Percentiles rank a stretch among this genome's conserved stretches.
Conservation (phyloP, 2,329 filamentous ascomycete genomes). For the Orbilia brochopaga region DNA sequence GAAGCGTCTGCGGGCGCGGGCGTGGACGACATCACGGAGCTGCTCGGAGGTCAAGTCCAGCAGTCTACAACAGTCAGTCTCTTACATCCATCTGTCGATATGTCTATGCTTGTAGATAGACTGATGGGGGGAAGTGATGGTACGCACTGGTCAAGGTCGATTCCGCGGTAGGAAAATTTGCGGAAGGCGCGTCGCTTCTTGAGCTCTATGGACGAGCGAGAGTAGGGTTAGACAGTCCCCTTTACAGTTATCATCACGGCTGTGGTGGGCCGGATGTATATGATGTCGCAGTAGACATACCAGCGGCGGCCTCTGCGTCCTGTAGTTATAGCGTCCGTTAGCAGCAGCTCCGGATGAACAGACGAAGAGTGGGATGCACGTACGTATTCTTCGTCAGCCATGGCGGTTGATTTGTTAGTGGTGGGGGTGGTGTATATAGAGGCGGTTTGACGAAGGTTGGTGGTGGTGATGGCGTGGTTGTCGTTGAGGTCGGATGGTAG, state of each 20-base stretch:
- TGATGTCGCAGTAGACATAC: conserved; percentile 51
- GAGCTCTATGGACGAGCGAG: conserved; percentile 69
- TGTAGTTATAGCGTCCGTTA: conserved; percentile 44
- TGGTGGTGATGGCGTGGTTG: no score
- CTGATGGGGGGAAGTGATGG: conserved; percentile 26
- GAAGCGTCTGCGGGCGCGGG: conserved; percentile 97
- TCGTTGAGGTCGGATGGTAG: conserved; percentile 45
- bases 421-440: conserved; percentile 58
- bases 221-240: conserved; percentile 53
- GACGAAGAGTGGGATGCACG: conserved; percentile 62
- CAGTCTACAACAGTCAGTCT: conserved; percentile 68
- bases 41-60: conserved; percentile 98
- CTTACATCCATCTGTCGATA: conserved; percentile 32
- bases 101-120: conserved; percentile 23
- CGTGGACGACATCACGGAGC: conserved; percentile 99
- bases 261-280: conserved; percentile 15
- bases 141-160: conserved; percentile 98
- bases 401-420: conserved; percentile 65
- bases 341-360: conserved; percentile 62
- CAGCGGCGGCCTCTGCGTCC: conserved; percentile 55
- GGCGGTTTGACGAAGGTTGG: conserved; percentile 55
- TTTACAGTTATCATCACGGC: conserved; percentile 49
- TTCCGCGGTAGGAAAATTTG: conserved; percentile 99
- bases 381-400: conserved; percentile 90
- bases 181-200: conserved; percentile 99